Percentiles rank a stretch among this genome's conserved stretches.
Conservation (phyloP, 2,329 filamentous ascomycete genomes). For the Alternaria tenuissima region DNA sequence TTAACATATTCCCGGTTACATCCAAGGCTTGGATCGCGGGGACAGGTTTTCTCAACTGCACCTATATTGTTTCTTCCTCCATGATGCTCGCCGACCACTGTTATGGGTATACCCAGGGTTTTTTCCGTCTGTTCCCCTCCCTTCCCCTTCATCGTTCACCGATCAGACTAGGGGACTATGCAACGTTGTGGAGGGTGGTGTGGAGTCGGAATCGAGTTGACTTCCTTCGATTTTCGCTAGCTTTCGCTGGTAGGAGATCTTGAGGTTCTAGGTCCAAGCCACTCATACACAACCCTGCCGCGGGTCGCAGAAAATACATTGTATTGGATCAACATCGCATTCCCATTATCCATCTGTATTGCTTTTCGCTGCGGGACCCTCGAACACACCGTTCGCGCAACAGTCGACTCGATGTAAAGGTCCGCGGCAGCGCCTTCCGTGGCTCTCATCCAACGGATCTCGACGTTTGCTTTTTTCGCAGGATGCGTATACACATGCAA, state of each 20-base stretch:
- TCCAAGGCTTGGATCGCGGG: neutral
- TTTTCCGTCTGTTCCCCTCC: neutral
- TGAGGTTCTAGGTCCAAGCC: constrained; percentile 1
- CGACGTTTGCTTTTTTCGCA: neutral
- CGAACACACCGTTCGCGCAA: constrained; percentile 11
- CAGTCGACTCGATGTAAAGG: neutral
- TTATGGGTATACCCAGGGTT: neutral
- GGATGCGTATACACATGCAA: neutral
- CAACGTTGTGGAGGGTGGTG: constrained; percentile 4
- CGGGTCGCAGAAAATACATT: neutral
- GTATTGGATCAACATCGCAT: neutral
- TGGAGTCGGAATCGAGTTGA: neutral
- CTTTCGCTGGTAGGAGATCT: neutral
- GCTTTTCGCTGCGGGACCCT: constrained; percentile 2
- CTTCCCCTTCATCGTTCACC: constrained; percentile 3
- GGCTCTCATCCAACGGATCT: constrained; percentile 1
- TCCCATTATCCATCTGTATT: neutral
- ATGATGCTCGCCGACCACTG: neutral
- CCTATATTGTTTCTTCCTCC: neutral
- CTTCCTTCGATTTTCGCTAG: neutral
- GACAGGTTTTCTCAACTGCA: neutral
- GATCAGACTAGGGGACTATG: constrained; percentile 3
- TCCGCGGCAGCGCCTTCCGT: neutral
- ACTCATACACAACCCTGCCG: neutral
- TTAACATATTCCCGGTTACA: neutral